These are phyloP conservation scores for Rhizodiscina lignyota DNA, from an alignment of 495 filamentous ascomycete species.

Conservation along the genomic window DNA sequence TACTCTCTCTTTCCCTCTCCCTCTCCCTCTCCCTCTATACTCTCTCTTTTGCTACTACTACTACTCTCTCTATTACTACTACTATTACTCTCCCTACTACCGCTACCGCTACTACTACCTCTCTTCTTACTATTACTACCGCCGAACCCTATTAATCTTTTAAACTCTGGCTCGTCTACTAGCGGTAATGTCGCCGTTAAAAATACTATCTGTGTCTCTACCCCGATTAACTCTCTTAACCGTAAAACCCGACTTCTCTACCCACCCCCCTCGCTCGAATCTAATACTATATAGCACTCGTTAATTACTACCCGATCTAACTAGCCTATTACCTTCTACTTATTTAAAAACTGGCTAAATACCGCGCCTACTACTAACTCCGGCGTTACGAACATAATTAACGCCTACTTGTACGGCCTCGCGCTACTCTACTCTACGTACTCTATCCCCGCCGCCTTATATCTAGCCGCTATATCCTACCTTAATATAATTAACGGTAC, in stretches of 20 bases:
- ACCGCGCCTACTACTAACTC: slow-evolving; percentile 4
- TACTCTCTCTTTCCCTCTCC: background rate
- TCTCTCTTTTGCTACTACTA: too few species aligned
- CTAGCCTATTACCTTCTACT: slow-evolving; percentile 2
- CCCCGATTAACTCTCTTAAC: slow-evolving; percentile 6
- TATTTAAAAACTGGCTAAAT: slow-evolving; percentile 13
- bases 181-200: slow-evolving; percentile 14
- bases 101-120: slow-evolving; percentile 1
- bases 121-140: slow-evolving; percentile 5
- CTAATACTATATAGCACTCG: slow-evolving; percentile 12
- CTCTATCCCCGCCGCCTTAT: slow-evolving; percentile 5
- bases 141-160: too few species aligned
- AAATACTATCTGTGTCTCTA: slow-evolving; percentile 10
- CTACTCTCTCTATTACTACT: too few species aligned
- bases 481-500: slow-evolving; percentile 11
- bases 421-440: slow-evolving; percentile 8
- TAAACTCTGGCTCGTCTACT: too few species aligned
- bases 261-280: slow-evolving; percentile 5
- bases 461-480: slow-evolving; percentile 6
- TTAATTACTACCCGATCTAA: slow-evolving; percentile 14
- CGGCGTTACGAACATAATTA: slow-evolving; percentile 11
- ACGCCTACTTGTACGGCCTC: slow-evolving; percentile 5
- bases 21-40: too few species aligned
- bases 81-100: too few species aligned
- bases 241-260: slow-evolving; percentile 7